Evolutionary conservation across 139 green algal species (phyloP), one percentile per base, ranked within the genome.

Genomic region (Marvania coccoides): DNA sequence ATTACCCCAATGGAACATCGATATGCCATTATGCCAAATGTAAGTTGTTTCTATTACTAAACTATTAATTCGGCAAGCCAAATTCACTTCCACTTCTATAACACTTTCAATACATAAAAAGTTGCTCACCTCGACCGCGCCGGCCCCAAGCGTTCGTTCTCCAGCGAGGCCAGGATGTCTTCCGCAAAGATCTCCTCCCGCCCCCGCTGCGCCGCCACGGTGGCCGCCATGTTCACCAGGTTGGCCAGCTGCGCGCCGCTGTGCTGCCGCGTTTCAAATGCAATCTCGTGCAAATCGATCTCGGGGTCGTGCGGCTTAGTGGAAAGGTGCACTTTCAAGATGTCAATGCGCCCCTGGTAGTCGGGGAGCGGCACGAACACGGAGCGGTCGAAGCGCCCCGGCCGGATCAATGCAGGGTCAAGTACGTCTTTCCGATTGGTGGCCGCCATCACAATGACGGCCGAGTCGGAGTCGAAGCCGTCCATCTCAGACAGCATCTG

Each of bases 341-440:
- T 82, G 58, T 95, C 88, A 12, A 93, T 80, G 33, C 89, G 76
- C 10, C 89, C 89, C 5, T 83, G 47, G 66, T 85, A 88, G 71
- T 95, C 87, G 1, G 89, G 88, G n/a, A 77, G 57, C 5, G 72
- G 67, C 24, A 94, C 84, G 54, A 90, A 75, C 48, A 95, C 87
- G 64, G 84, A 88, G 45, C 89, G 76, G 71, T 96, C 89, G 65
- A 87, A 96, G 53, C 91, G 80, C 30, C 91, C 91, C 4, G 90
- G 81, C 5, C 92, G 82, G 15, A 92, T 86, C 28, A 97, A 83
- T 1, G 91, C 91, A 0, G 83, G 78, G 68, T 97, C 91, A 67
- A 97, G 79, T 40, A 97, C 85, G 78, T 98, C 92, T 48, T 82
- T 84, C 23, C 88, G 80, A 82, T 98, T 98, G 61, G 91, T 98